Conservation (phyloP, 441 rosid genomes). For the Bruguiera hainesii region DNA sequence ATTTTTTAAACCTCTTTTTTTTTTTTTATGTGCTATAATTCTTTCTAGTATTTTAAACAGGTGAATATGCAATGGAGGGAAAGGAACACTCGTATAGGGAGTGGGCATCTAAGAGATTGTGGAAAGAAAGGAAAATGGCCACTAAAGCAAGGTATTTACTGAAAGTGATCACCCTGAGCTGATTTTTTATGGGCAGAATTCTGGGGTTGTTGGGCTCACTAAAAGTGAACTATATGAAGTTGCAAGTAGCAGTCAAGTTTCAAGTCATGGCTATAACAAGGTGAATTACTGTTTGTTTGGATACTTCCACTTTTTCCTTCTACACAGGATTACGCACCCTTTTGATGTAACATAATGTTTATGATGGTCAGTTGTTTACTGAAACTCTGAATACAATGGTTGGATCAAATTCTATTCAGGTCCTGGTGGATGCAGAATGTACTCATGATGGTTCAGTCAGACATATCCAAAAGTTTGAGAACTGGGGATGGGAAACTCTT, state of each 20-base stretch:
- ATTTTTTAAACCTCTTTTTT: constrained; percentile 1
- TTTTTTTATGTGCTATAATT: constrained; percentile 35
- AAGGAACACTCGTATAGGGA: constrained; percentile 43
- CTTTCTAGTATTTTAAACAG: constrained; percentile 48
- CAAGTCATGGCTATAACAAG: constrained; percentile 69
- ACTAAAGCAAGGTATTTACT: constrained; percentile 37
- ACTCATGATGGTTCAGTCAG: constrained; percentile 93
- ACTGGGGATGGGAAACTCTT: constrained; percentile 93
- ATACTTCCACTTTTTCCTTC: background rate
- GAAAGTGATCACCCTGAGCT: constrained; percentile 55
- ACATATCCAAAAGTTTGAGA: constrained; percentile 88
- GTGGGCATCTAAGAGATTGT: constrained; percentile 81
- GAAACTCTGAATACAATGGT: constrained; percentile 7
- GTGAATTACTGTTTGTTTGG: constrained; percentile 26
- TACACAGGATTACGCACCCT: background rate
- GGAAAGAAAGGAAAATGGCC: constrained; percentile 78
- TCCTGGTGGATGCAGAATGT: constrained; percentile 97
- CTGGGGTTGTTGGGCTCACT: constrained; percentile 66
- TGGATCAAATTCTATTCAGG: constrained; percentile 42
- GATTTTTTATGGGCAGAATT: constrained; percentile 62
- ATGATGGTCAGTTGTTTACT: background rate
- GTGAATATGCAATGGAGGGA: constrained; percentile 36
- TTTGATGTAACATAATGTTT: background rate
- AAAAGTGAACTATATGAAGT: constrained; percentile 48
- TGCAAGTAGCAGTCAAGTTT: constrained; percentile 30